A percentile compares a stretch with the other conserved stretches of the same genome.
phyloP scores from a whole-genome alignment of 2,329 filamentous ascomycete species.

The Ilyonectria robusta region DNA sequence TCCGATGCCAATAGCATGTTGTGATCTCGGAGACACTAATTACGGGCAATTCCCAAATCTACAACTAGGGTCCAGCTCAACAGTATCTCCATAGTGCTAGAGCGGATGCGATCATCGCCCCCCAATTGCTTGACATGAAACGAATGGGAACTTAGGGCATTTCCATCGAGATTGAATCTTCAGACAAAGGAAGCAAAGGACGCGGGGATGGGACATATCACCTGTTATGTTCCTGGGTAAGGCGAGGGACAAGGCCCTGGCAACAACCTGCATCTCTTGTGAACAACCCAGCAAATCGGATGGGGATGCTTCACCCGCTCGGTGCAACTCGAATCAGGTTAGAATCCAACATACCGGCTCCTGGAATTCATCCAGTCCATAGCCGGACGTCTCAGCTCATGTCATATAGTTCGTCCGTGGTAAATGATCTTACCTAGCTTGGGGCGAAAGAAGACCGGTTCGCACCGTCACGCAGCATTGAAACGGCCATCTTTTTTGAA shows the following conservation, averaged over 20 bases:
- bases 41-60: background rate
- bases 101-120: background rate
- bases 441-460: background rate
- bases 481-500: background rate
- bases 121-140: too few species aligned
- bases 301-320: background rate
- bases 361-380: background rate
- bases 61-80: background rate
- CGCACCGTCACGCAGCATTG: background rate
- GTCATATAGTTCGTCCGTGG: background rate
- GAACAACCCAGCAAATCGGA: background rate
- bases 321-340: background rate
- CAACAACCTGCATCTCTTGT: background rate
- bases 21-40: background rate
- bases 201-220: conserved; percentile 1
- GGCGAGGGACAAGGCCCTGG: background rate
- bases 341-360: background rate
- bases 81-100: background rate
- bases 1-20: background rate
- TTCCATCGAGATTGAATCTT: conserved; percentile 5
- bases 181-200: background rate
- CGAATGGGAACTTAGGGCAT: background rate
- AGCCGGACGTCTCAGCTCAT: background rate
- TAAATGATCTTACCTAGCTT: background rate
- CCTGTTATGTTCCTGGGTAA: background rate